These are phyloP conservation scores for Porodaedalea pini DNA, from an alignment of 1,284 basidiomycete genomes.

Conservation along the genomic window DNA sequence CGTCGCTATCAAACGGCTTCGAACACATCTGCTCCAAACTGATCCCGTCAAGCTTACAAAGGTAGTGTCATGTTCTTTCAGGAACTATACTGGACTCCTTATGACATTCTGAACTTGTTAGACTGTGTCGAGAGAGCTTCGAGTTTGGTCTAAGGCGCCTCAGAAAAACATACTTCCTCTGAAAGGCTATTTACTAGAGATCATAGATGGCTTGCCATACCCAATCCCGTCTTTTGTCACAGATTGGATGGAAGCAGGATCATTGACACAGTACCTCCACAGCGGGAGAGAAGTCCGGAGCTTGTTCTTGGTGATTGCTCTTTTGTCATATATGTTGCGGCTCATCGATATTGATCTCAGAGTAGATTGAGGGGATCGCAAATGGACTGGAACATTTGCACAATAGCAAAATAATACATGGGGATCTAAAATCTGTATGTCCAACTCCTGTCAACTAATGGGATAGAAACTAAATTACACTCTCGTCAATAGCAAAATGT, in stretches of 20 bases:
- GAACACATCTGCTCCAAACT: too few relatives aligned
- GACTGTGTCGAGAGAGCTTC: background rate
- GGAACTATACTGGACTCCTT: too few relatives aligned
- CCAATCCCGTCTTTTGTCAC: background rate
- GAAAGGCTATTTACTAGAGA: background rate
- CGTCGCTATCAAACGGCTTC: too few relatives aligned
- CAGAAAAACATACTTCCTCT: background rate
- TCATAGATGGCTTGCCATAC: background rate
- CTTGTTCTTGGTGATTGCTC: background rate
- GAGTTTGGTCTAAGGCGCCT: background rate
- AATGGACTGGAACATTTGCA: background rate
- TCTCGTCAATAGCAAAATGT: conserved; percentile 2
- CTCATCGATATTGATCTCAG: background rate
- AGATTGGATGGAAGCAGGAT: background rate
- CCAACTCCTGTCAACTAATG: too few relatives aligned
- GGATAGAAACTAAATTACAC: background rate
- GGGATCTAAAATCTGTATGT: conserved; percentile 1
- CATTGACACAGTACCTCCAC: background rate
- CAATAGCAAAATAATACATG: background rate
- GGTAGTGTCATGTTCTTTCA: too few relatives aligned
- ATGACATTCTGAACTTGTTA: too few relatives aligned
- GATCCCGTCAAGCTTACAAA: too few relatives aligned
- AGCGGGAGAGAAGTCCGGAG: background rate
- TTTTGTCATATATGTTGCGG: too few relatives aligned
- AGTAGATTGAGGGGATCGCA: background rate